phyloP scores from a whole-genome alignment of 805 yeast species.

The Nakazawaea ernobii region DNA sequence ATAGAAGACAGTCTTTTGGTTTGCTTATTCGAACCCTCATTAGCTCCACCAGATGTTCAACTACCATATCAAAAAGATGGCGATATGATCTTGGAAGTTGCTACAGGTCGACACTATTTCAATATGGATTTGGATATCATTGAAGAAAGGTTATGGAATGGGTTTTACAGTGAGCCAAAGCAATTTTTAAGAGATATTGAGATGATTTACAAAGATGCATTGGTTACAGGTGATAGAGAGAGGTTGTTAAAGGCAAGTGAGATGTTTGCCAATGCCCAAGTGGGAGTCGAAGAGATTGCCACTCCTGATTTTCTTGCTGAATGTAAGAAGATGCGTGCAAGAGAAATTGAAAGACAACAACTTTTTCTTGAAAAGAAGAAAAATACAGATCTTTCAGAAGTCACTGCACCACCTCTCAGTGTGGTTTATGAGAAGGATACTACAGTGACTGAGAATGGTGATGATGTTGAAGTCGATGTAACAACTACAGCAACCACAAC shows the following conservation, averaged over 20 bases:
- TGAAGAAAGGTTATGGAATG: constrained; percentile 96
- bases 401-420: neutral
- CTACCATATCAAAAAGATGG: constrained; percentile 47
- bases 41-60: constrained; percentile 25
- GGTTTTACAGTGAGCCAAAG: constrained; percentile 86
- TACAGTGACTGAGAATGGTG: neutral
- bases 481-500: neutral
- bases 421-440: constrained; percentile 5
- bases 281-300: constrained; percentile 86
- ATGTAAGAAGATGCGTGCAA: constrained; percentile 64
- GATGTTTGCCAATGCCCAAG: constrained; percentile 94
- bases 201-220: constrained; percentile 75
- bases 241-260: constrained; percentile 78
- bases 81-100: constrained; percentile 74
- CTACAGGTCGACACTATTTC: constrained; percentile 65
- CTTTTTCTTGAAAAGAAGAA: constrained; percentile 24
- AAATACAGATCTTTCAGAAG: neutral
- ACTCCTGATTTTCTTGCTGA: constrained; percentile 65
- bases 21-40: constrained; percentile 69
- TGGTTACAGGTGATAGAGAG: constrained; percentile 75
- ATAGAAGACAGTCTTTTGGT: constrained; percentile 70
- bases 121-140: constrained; percentile 93
- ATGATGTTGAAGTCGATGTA: neutral
- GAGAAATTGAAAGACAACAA: constrained; percentile 55
- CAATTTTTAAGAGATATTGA: constrained; percentile 84